Evolutionary conservation across 2,329 filamentous ascomycete species (phyloP).

Genomic region (Camptophora hylomeconis): DNA sequence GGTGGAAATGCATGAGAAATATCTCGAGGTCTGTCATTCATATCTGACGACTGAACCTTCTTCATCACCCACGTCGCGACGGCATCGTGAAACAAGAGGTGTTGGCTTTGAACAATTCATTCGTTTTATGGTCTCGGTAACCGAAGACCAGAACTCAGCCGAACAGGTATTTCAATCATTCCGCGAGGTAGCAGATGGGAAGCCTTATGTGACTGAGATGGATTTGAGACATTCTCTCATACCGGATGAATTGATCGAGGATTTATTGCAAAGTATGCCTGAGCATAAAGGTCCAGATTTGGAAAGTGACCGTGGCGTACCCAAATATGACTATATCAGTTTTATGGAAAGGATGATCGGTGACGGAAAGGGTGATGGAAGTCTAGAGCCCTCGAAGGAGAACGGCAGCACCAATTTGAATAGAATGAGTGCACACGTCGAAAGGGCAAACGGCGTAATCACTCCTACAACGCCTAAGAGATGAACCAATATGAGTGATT

Average conservation of each 20-base stretch:
- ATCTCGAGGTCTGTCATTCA: slow-evolving; percentile 59
- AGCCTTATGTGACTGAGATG: slow-evolving; percentile 97
- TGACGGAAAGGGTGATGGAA: slow-evolving; percentile 16
- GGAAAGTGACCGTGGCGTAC: slow-evolving; percentile 66
- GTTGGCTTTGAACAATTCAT: slow-evolving; percentile 99
- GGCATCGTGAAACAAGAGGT: slow-evolving; percentile 30
- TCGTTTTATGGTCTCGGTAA: slow-evolving; percentile 97
- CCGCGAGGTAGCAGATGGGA: slow-evolving; percentile 92
- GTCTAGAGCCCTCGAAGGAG: slow-evolving; percentile 4
- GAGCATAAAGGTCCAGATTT: slow-evolving; percentile 71
- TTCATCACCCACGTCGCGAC: slow-evolving; percentile 16
- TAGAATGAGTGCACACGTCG: too few relatives aligned
- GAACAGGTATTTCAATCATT: slow-evolving; percentile 98
- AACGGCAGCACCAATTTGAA: slow-evolving; percentile 8
- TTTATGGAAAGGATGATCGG: slow-evolving; percentile 86
- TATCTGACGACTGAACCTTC: slow-evolving; percentile 27
- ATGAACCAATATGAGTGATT: slow-evolving; percentile 2
- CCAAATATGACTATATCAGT: slow-evolving; percentile 89
- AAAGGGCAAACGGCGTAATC: slow-evolving; percentile 9
- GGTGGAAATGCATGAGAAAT: slow-evolving; percentile 95
- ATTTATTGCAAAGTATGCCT: slow-evolving; percentile 79
- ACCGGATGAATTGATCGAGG: slow-evolving; percentile 92
- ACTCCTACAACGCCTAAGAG: slow-evolving; percentile 11
- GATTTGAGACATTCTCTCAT: slow-evolving; percentile 90
- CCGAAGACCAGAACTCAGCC: slow-evolving; percentile 95